These are phyloP conservation scores for Cyberlindnera maclurae DNA, from an alignment of 805 yeast genomes.

Conservation along the genomic window DNA sequence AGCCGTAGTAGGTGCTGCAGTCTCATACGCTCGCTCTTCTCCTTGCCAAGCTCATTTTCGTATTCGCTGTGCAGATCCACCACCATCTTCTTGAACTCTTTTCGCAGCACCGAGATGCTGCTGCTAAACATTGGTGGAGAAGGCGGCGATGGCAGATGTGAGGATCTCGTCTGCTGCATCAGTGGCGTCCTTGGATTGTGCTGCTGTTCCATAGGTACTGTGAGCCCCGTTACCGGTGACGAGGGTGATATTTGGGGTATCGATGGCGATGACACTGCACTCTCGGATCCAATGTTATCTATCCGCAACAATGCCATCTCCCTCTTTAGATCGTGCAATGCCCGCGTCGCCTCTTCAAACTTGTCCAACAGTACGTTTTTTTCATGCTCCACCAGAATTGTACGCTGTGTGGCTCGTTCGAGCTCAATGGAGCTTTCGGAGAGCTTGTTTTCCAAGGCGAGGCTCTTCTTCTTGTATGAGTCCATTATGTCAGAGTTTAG, in stretches of 20 bases:
- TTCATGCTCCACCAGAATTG: conserved; percentile 30
- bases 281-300: conserved; percentile 16
- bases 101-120: conserved; percentile 48
- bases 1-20: conserved; percentile 35
- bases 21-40: conserved; percentile 43
- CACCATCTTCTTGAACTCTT: conserved; percentile 63
- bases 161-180: conserved; percentile 7
- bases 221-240: conserved; percentile 21
- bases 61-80: conserved; percentile 54
- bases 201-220: conserved; percentile 13
- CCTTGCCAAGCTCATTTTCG: conserved; percentile 51
- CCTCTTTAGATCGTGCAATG: conserved; percentile 36
- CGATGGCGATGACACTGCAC: conserved; percentile 6
- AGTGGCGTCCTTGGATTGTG: conserved; percentile 19
- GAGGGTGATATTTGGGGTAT: conserved; percentile 15
- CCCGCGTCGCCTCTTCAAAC: conserved; percentile 30
- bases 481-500: conserved; percentile 47
- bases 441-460: conserved; percentile 44
- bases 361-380: conserved; percentile 26
- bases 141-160: background rate
- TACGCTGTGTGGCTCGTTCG: conserved; percentile 30
- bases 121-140: conserved; percentile 25
- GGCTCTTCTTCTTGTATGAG: conserved; percentile 44
- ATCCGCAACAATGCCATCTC: conserved; percentile 35
- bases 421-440: conserved; percentile 31